These are phyloP conservation scores for Sarocladium brachiariae DNA, from an alignment of 2,329 filamentous ascomycete genomes.

Conservation along the genomic window DNA sequence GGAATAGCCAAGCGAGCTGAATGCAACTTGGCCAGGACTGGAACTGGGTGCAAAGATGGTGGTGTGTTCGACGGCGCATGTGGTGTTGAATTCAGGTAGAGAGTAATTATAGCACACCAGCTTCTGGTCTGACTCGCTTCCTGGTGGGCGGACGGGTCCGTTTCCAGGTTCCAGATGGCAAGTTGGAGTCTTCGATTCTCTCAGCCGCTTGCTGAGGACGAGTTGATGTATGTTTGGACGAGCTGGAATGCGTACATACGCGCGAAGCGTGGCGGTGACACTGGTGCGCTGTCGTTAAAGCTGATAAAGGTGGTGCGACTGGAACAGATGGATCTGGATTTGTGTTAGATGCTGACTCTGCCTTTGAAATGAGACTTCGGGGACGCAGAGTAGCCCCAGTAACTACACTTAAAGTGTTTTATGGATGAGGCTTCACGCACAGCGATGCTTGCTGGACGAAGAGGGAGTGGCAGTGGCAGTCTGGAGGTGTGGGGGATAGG, in stretches of 20 bases:
- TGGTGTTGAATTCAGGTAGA: background rate
- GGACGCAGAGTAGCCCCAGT: background rate
- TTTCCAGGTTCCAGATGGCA: slow-evolving; percentile 5
- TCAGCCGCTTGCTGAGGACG: background rate
- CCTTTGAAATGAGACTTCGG: background rate
- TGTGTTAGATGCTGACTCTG: slow-evolving; percentile 5
- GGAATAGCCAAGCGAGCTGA: slow-evolving; percentile 8
- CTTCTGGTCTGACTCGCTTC: background rate
- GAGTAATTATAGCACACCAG: background rate
- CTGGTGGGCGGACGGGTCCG: background rate
- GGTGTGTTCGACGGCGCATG: slow-evolving; percentile 3
- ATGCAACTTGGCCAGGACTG: background rate
- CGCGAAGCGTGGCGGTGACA: background rate
- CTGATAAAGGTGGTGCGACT: background rate
- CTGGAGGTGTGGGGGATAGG: background rate
- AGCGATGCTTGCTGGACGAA: too few species aligned
- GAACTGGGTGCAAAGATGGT: background rate
- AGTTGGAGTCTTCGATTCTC: background rate
- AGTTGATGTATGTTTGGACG: background rate
- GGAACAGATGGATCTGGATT: background rate
- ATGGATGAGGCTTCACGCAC: too few species aligned
- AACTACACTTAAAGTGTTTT: too few species aligned
- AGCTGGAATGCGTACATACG: slow-evolving; percentile 7
- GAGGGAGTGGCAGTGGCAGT: background rate
- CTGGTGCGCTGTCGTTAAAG: background rate